A percentile compares a stretch with the other conserved stretches of the same genome.
Evolutionary conservation across 441 rosid genomes (phyloP).

Genomic region (Brassica balearica): DNA sequence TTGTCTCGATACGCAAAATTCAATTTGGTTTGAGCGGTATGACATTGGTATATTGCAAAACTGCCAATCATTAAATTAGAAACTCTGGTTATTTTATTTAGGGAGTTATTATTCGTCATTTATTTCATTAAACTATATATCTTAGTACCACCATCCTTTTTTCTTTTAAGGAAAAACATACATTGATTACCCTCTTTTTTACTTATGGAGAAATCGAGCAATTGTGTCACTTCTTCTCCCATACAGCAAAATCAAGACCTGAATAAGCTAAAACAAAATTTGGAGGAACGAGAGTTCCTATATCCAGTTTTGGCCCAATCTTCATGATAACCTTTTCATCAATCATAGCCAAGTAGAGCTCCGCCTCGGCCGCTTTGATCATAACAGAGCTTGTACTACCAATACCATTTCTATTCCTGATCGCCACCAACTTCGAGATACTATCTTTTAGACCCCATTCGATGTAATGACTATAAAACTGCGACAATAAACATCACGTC

Average conservation of each 20-base stretch:
- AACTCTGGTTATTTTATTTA: neutral
- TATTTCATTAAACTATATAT: neutral
- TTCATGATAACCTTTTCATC: slow-evolving; percentile 65
- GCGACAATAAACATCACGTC: slow-evolving; percentile 18
- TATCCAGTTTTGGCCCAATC: slow-evolving; percentile 65
- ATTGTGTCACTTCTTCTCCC: slow-evolving; percentile 49
- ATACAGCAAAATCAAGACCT: slow-evolving; percentile 48
- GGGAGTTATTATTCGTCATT: neutral
- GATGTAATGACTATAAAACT: slow-evolving; percentile 79
- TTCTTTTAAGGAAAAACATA: neutral
- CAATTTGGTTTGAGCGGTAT: too few relatives aligned
- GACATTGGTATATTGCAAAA: neutral
- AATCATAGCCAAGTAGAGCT: slow-evolving; percentile 34
- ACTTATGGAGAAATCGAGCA: neutral
- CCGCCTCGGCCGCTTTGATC: slow-evolving; percentile 26
- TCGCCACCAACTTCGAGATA: slow-evolving; percentile 50
- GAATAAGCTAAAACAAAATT: slow-evolving; percentile 56
- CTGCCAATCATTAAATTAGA: neutral
- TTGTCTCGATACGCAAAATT: too few relatives aligned
- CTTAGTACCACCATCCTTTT: neutral
- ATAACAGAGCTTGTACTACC: slow-evolving; percentile 48
- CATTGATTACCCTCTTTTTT: neutral
- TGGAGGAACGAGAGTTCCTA: slow-evolving; percentile 57
- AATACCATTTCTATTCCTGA: slow-evolving; percentile 57
- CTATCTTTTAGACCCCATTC: slow-evolving; percentile 67